A percentile compares a stretch with the other conserved stretches of the same genome.
These are phyloP conservation scores for Otatea glauca DNA, from an alignment of 176 grass and related monocot genomes.

Conservation along the genomic window DNA sequence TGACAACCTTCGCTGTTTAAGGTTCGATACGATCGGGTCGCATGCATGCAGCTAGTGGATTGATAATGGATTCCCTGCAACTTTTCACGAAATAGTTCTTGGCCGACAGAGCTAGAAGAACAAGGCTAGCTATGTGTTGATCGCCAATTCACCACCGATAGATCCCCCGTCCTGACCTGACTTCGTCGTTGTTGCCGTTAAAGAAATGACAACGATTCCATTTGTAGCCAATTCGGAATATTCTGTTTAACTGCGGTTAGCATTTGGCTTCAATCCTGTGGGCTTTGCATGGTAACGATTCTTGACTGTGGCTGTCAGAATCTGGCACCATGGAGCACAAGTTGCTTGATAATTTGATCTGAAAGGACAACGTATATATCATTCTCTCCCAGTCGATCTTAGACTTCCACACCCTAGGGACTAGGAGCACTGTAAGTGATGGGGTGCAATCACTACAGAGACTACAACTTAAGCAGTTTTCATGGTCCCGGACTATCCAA, in stretches of 20 bases:
- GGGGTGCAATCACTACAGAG: too few species aligned
- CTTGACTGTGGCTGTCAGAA: conserved; percentile 39
- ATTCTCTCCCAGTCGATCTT: conserved; percentile 25
- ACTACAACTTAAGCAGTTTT: too few species aligned
- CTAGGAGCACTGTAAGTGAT: too few species aligned
- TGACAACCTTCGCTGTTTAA: conserved; percentile 36
- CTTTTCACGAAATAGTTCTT: conserved; percentile 17
- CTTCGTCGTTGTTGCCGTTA: not conserved
- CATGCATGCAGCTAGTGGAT: not conserved
- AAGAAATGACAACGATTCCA: conserved; percentile 47
- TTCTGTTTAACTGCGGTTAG: conserved; percentile 16
- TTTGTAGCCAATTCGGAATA: conserved; percentile 23
- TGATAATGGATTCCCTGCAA: not conserved
- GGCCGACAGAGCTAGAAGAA: conserved; percentile 31
- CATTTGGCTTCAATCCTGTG: not conserved
- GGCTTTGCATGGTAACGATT: conserved; percentile 37
- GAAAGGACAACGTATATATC: conserved; percentile 17
- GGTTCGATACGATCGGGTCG: conserved; percentile 16
- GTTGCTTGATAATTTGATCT: conserved; percentile 52
- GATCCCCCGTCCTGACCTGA: not conserved
- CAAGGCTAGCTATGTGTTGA: not conserved
- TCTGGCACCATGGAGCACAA: conserved; percentile 32
- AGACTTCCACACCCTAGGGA: conserved; percentile 21
- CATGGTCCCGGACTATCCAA: too few species aligned
- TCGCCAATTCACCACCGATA: not conserved